Percentiles rank a stretch among this genome's conserved stretches.
Conservation (phyloP, 306 rosid species). For the Macrotyloma uniflorum region DNA sequence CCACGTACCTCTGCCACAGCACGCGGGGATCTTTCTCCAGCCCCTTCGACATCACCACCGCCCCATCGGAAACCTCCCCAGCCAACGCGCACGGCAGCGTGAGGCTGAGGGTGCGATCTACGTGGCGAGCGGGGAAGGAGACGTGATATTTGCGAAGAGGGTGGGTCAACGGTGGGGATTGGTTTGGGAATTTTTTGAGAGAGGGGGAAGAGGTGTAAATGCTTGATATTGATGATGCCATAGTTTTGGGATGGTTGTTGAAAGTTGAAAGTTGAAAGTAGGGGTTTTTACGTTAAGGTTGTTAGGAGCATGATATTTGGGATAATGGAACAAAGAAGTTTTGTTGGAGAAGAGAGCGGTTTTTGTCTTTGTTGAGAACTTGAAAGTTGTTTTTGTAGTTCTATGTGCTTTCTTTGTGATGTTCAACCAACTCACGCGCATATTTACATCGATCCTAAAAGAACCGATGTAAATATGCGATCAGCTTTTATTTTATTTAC, state of each 20-base stretch:
- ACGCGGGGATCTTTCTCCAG: slow-evolving; percentile 74
- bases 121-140: slow-evolving; percentile 43
- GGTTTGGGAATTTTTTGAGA: slow-evolving; percentile 54
- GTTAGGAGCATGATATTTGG: not conserved
- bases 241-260: slow-evolving; percentile 18
- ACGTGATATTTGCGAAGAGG: slow-evolving; percentile 41
- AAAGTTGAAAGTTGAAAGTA: not conserved
- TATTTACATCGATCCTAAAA: no score
- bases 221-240: slow-evolving; percentile 90
- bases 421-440: slow-evolving; percentile 43
- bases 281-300: not conserved
- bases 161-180: slow-evolving; percentile 24
- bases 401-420: slow-evolving; percentile 27
- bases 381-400: not conserved
- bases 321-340: not conserved
- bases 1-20: slow-evolving; percentile 83
- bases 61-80: slow-evolving; percentile 43
- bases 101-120: not conserved
- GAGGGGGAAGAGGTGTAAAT: slow-evolving; percentile 70
- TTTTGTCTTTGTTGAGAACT: not conserved
- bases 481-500: no score
- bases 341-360: slow-evolving; percentile 1
- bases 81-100: slow-evolving; percentile 55
- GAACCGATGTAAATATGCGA: no score
- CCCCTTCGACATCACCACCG: slow-evolving; percentile 26